A percentile compares a stretch with the other conserved stretches of the same genome.
Evolutionary conservation across 1,284 basidiomycete species (phyloP).

Genomic region (Ganoderma lucidum): DNA sequence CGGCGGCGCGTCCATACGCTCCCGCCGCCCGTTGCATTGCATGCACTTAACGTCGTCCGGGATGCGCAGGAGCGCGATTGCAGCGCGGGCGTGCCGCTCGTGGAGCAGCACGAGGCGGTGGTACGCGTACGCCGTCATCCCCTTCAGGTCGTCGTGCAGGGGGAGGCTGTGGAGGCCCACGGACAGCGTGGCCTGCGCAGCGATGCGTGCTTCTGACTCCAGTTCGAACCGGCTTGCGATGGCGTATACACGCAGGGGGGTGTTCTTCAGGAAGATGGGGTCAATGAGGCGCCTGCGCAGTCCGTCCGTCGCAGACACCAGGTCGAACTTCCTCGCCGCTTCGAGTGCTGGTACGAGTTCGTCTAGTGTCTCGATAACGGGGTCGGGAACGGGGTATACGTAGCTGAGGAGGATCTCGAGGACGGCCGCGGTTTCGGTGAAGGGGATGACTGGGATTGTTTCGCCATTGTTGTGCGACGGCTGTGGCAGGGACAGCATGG

Average conservation of each 20-base stretch:
- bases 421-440: slow-evolving; percentile 56
- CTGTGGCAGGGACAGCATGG: slow-evolving; percentile 76
- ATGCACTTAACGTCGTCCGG: slow-evolving; percentile 65
- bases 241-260: slow-evolving; percentile 71
- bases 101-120: slow-evolving; percentile 70
- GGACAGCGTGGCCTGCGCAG: slow-evolving; percentile 62
- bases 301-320: slow-evolving; percentile 51
- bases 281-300: slow-evolving; percentile 62
- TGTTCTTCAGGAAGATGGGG: slow-evolving; percentile 53
- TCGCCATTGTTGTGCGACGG: slow-evolving; percentile 17
- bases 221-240: slow-evolving; percentile 72
- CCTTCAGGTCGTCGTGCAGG: slow-evolving; percentile 67
- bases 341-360: slow-evolving; percentile 59
- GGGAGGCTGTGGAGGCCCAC: slow-evolving; percentile 61
- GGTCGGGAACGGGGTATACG: slow-evolving; percentile 50
- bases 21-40: slow-evolving; percentile 66
- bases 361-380: slow-evolving; percentile 51
- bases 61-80: slow-evolving; percentile 54
- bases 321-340: slow-evolving; percentile 72
- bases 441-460: slow-evolving; percentile 56
- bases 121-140: slow-evolving; percentile 70
- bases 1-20: slow-evolving; percentile 56
- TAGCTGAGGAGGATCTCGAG: slow-evolving; percentile 61
- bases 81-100: slow-evolving; percentile 56
- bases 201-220: slow-evolving; percentile 50